These are phyloP conservation scores for Aspergillus sojae DNA, from an alignment of 2,329 filamentous ascomycete species.

Conservation along the genomic window DNA sequence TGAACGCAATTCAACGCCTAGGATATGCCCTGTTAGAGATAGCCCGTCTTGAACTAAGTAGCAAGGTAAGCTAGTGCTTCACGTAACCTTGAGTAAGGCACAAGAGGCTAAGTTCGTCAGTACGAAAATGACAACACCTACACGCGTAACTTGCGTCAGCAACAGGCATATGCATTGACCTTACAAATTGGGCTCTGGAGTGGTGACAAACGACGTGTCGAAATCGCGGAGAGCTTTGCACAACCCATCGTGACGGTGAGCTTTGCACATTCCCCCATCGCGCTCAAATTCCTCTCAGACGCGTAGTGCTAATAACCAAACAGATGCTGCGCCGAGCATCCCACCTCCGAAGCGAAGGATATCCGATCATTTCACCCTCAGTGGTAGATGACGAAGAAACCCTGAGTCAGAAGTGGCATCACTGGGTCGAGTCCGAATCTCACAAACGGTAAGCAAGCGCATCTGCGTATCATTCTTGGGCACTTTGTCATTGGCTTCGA, in stretches of 20 bases:
- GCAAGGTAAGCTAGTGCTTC: constrained; percentile 56
- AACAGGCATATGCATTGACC: constrained; percentile 54
- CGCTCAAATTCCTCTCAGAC: background rate
- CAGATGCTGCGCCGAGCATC: constrained; percentile 60
- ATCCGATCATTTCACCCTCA: constrained; percentile 55
- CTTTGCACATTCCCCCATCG: background rate
- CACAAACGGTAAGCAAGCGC: constrained; percentile 58
- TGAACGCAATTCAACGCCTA: constrained; percentile 42
- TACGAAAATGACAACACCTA: constrained; percentile 47
- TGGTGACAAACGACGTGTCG: constrained; percentile 61
- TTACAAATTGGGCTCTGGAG: constrained; percentile 62
- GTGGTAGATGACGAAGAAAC: constrained; percentile 58
- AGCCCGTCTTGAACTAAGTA: constrained; percentile 52
- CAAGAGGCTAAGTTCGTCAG: constrained; percentile 10
- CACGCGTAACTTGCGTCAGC: constrained; percentile 56
- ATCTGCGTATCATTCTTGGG: background rate
- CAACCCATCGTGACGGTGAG: constrained; percentile 54
- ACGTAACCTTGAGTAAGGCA: too few relatives aligned
- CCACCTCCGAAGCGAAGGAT: constrained; percentile 60
- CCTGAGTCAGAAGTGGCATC: constrained; percentile 66
- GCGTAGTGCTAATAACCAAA: background rate
- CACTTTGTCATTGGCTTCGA: background rate
- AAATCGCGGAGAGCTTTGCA: constrained; percentile 61
- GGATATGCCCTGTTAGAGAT: constrained; percentile 48
- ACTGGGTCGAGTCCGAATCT: constrained; percentile 66